A percentile compares a stretch with the other conserved stretches of the same genome.
phyloP scores from a whole-genome alignment of 1,284 basidiomycete species.

The Melampsora occidentalis region DNA sequence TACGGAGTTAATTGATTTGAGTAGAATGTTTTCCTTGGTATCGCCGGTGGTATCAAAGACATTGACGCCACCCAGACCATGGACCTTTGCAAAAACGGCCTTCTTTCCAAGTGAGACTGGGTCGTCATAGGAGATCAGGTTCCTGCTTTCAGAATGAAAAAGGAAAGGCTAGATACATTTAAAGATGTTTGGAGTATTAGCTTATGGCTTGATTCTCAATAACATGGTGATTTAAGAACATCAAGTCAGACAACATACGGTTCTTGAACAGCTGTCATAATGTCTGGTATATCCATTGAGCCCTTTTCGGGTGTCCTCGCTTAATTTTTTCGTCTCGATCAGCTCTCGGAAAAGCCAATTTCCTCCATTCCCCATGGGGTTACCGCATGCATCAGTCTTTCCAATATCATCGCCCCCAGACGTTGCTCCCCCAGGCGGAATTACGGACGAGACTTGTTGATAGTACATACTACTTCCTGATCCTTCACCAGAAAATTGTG shows the following conservation, averaged over 20 bases:
- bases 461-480: constrained; percentile 27
- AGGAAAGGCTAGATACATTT: constrained; percentile 29
- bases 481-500: constrained; percentile 24
- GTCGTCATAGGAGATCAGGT: constrained; percentile 41
- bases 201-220: no score
- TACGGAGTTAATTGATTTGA: constrained; percentile 32
- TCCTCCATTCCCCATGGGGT: constrained; percentile 10
- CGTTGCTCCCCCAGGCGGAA: not conserved
- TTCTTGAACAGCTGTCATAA: constrained; percentile 39
- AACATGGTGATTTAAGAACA: no score
- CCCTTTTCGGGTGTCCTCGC: constrained; percentile 13
- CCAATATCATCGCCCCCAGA: constrained; percentile 20
- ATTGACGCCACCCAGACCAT: constrained; percentile 37
- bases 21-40: constrained; percentile 24
- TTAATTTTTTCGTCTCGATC: constrained; percentile 19
- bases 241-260: constrained; percentile 13
- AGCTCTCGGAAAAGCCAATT: constrained; percentile 36
- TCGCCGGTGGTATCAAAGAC: constrained; percentile 43
- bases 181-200: not conserved
- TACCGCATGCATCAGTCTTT: constrained; percentile 19
- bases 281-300: constrained; percentile 35
- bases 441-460: constrained; percentile 10
- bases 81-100: constrained; percentile 14
- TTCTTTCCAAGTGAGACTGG: constrained; percentile 28
- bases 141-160: constrained; percentile 25